A percentile compares a stretch with the other conserved stretches of the same genome.
Conservation (phyloP, 768 basidiomycete species). For the Boletus rufocinnamomeus region DNA sequence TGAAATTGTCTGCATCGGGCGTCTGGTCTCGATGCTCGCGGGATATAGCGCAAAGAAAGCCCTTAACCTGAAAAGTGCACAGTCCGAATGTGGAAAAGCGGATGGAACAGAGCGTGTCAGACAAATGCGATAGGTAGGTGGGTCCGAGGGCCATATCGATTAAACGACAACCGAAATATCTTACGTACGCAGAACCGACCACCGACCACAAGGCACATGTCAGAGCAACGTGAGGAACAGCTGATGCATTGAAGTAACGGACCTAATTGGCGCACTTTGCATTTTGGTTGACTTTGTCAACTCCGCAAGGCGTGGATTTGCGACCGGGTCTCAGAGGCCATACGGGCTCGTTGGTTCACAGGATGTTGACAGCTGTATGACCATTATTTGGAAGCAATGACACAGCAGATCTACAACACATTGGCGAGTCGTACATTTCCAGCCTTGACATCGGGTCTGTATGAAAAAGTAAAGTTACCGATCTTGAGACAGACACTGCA, state of each 20-base stretch:
- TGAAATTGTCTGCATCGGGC: conserved; percentile 36
- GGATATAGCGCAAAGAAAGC: conserved; percentile 38
- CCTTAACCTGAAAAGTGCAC: conserved; percentile 35
- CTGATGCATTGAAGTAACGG: conserved; percentile 31
- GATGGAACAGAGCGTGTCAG: conserved; percentile 32
- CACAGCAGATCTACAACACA: conserved; percentile 31
- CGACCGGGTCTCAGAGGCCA: conserved; percentile 32
- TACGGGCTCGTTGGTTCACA: conserved; percentile 16
- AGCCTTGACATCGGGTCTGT: conserved; percentile 25
- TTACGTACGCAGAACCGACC: conserved; percentile 36
- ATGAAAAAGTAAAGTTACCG: conserved; percentile 21
- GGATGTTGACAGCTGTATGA: conserved; percentile 26
- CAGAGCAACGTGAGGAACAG: conserved; percentile 32
- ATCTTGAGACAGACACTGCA: conserved; percentile 22
- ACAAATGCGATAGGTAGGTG: conserved; percentile 37
- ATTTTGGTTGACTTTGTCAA: conserved; percentile 34
- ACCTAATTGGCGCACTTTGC: conserved; percentile 37
- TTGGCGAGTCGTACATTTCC: conserved; percentile 26
- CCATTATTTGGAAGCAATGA: conserved; percentile 26
- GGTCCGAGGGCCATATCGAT: conserved; percentile 42
- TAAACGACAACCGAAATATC: conserved; percentile 38
- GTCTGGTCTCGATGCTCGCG: conserved; percentile 40
- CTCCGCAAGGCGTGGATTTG: conserved; percentile 30
- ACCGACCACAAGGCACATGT: conserved; percentile 37
- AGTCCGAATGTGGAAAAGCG: conserved; percentile 37